Conservation (phyloP, 2,329 filamentous ascomycete genomes). For the Hyphodiscus sp. region DNA sequence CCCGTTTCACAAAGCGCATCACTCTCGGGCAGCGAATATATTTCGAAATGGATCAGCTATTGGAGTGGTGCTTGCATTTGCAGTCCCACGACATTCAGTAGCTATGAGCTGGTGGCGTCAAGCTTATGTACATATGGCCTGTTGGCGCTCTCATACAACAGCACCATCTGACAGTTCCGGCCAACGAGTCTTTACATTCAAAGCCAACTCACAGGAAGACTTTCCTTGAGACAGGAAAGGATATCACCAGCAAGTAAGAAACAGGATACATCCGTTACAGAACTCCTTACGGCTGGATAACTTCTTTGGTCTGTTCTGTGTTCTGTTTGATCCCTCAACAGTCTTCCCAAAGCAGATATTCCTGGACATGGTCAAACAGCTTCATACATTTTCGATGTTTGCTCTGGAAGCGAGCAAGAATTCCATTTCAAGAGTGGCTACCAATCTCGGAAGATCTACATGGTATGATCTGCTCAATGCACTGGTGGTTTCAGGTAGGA, state of each 20-base stretch:
- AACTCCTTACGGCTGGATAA: neutral
- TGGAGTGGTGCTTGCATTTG: neutral
- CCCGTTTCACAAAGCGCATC: neutral
- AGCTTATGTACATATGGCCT: neutral
- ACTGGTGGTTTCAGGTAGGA: neutral
- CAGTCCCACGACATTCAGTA: neutral
- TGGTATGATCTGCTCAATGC: neutral
- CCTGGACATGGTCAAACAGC: neutral
- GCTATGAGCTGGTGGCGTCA: neutral
- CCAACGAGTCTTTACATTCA: neutral
- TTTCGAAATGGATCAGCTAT: neutral
- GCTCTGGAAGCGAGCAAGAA: neutral
- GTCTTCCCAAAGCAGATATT: neutral
- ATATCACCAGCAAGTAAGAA: neutral
- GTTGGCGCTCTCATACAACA: too few relatives aligned
- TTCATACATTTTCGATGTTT: neutral
- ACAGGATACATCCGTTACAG: neutral
- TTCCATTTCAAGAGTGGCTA: neutral
- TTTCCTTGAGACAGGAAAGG: neutral
- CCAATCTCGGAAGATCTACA: neutral
- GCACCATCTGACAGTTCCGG: too few relatives aligned
- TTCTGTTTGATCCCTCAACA: neutral
- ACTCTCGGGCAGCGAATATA: neutral
- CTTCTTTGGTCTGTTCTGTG: neutral
- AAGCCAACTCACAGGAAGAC: neutral